These are phyloP conservation scores for Triangularia setosa DNA, from an alignment of 2,329 filamentous ascomycete genomes.

Conservation along the genomic window DNA sequence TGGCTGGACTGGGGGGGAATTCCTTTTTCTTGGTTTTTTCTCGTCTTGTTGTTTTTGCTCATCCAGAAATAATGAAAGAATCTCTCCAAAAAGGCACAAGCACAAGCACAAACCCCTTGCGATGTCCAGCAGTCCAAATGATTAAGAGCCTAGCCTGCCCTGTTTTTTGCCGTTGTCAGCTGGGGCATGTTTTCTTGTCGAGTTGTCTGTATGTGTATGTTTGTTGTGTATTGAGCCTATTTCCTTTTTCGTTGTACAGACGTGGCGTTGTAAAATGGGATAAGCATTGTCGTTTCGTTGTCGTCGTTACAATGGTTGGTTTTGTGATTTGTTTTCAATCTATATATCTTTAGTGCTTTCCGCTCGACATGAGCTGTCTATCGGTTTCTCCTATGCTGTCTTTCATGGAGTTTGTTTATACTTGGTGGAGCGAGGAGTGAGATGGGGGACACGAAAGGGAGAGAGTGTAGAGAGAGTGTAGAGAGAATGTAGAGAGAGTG, in stretches of 20 bases:
- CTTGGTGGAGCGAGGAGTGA: too few relatives aligned
- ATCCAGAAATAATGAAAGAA: slow-evolving; percentile 5
- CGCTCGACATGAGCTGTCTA: neutral
- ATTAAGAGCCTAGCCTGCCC: neutral
- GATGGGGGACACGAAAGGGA: too few relatives aligned
- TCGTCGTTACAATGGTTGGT: slow-evolving; percentile 16
- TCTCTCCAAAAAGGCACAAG: neutral
- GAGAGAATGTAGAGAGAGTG: too few relatives aligned
- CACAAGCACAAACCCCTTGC: neutral
- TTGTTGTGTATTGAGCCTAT: neutral
- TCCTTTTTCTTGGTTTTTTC: neutral
- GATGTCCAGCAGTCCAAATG: neutral
- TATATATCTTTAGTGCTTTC: slow-evolving; percentile 14
- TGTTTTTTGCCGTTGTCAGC: neutral
- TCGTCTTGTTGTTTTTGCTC: neutral
- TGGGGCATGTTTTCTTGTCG: neutral
- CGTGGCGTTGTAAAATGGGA: slow-evolving; percentile 11
- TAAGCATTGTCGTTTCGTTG: slow-evolving; percentile 11
- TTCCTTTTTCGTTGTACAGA: slow-evolving; percentile 7
- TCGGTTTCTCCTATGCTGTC: too few relatives aligned
- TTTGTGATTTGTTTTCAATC: neutral
- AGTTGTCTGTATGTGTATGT: neutral
- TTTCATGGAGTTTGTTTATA: too few relatives aligned
- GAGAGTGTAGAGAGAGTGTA: too few relatives aligned
- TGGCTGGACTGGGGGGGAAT: slow-evolving; percentile 6